Evolutionary conservation across 2,329 filamentous ascomycete species (phyloP), one percentile per base, ranked within the genome.

Genomic region (Fusarium agapanthi): DNA sequence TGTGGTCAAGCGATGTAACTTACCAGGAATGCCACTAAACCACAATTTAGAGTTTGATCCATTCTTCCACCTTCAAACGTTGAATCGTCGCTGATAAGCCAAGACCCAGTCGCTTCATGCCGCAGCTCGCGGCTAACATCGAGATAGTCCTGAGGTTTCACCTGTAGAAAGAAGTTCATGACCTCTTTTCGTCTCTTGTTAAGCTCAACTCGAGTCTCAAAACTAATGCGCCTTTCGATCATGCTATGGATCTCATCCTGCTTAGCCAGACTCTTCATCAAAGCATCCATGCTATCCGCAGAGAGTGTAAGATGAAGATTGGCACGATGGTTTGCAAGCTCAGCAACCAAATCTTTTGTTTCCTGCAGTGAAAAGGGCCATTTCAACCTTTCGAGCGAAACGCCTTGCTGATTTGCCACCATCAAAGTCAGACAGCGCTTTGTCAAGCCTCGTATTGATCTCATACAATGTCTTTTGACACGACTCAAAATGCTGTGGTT

Each of bases 291-390:
- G 5, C 43, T 62, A 20, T 62, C 51, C 1, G 51, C 60, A 5
- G 60, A 30, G 12, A 62, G 60, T 1, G 43, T 35, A 11, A 62
- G 41, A 2, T 48, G 28, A 10, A 62, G 28, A 41, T 43, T 62
- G 5, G 60, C 35, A 4, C 53, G 34, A 13, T 62, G 60, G 24
- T 30, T 48, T 1, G 28, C 32, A 1, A 62, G 35, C 2, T 62
- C 43, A 1, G 43, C 15, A 0, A 35, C 51, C 13, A 58, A 24
- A 6, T 62, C n/a, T 10, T 37, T 48, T 3, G 35, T 58, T 7
- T 62, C 51, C 5, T 54, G 34, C 7, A 62, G 7, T 4, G 35
- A 62, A 22, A 58, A 58, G 1, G 43, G 60, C 60, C 60, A 62
- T 48, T 48, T 62, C 14, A 62, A 8, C 5, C 35, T 37, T 37